These are phyloP conservation scores for Trichocladium uniseriatum DNA, from an alignment of 495 filamentous ascomycete species.

Conservation along the genomic window DNA sequence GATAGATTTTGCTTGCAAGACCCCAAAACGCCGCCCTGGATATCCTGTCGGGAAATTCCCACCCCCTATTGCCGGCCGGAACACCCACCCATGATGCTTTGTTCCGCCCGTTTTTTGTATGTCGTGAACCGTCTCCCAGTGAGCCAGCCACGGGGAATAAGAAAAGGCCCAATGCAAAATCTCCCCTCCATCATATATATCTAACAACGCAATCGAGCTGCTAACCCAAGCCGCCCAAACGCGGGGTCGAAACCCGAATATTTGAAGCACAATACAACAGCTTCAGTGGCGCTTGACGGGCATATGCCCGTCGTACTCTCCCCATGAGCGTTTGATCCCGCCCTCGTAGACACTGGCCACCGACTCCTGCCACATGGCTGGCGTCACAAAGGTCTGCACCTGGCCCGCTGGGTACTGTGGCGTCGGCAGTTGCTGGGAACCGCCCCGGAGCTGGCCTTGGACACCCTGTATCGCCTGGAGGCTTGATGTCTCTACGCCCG, in stretches of 20 bases:
- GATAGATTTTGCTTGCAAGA: too few relatives aligned
- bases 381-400: slow-evolving; percentile 64
- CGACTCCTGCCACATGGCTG: slow-evolving; percentile 92
- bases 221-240: not conserved
- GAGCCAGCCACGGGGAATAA: not conserved
- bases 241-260: too few relatives aligned
- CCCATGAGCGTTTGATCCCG: slow-evolving; percentile 69
- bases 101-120: not conserved
- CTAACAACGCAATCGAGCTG: not conserved
- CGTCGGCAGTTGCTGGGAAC: slow-evolving; percentile 44
- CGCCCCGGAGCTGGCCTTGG: slow-evolving; percentile 43
- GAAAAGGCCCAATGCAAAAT: too few relatives aligned
- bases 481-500: slow-evolving; percentile 42
- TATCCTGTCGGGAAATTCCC: too few relatives aligned
- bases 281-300: slow-evolving; percentile 22
- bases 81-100: not conserved
- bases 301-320: slow-evolving; percentile 40
- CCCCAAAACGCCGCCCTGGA: too few relatives aligned
- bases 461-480: slow-evolving; percentile 43
- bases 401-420: slow-evolving; percentile 48
- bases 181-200: not conserved
- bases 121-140: not conserved
- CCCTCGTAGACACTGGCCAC: slow-evolving; percentile 84
- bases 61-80: too few relatives aligned
- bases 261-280: not conserved